Evolutionary conservation across 139 green algal species (phyloP), one percentile per base, ranked within the genome.

Genomic region (Pleodorina starrii): DNA sequence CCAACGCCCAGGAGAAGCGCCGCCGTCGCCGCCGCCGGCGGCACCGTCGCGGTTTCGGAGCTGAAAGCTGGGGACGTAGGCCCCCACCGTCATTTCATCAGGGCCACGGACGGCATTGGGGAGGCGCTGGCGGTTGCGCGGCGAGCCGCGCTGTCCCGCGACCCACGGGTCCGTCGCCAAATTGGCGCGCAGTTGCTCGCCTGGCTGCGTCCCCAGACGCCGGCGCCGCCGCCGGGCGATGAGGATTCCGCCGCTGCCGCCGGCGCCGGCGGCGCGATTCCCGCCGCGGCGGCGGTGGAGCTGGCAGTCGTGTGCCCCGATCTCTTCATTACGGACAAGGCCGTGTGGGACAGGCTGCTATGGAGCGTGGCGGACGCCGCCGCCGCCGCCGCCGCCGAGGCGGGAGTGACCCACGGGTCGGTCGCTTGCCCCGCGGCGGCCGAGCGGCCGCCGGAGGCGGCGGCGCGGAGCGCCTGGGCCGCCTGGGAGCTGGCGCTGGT

Each of bases 311-410:
- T 85, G 36, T 85, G 78, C 29, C 57, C 51, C 36, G 51, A 74
- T 19, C 57, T 85, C 1, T 36, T 4, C 7, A 40, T 51, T 12
- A 25, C 16, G 19, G 17, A 84, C 11, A 27, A 12, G 23, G 54
- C 36, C 35, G 78, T n/a, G 35, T 85, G 78, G 78, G 35, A 35
- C 36, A 42, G 44, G 57, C 78, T 85, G 54, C 78, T 85, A 35
- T n/a, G n/a, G n/a, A 27, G 29, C 0, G 21, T 38, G 44, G 29
- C 44, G 74, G 29, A 25, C 27, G 5, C 29, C 5, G 46, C 16
- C 23, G 74, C 74, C 7, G 73, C 42, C 5, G 75, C 76, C 1
- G 50, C n/a, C 25, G 48, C 51, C 5, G 44, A 5, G 10, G 32
- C n/a, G n/a, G 46, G 14, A 46, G 48, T 5, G 42, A 38, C 43